Percentiles rank a stretch among this genome's conserved stretches.
phyloP scores from a whole-genome alignment of 331 rosid genomes.

The Acacia pycnantha region DNA sequence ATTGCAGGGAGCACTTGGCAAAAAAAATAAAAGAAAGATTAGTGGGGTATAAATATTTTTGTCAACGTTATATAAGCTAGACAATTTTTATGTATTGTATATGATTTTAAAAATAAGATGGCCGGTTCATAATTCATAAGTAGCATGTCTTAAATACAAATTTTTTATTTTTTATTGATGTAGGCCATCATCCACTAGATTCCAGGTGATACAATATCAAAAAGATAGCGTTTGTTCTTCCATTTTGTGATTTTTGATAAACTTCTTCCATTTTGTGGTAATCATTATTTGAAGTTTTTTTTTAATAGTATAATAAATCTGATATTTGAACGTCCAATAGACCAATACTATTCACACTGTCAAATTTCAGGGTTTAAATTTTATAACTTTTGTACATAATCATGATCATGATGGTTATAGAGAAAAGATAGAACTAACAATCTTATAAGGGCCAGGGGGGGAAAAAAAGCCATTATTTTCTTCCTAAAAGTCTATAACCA shows the following conservation, averaged over 20 bases:
- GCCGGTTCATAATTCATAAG: not conserved
- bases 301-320: not conserved
- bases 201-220: not conserved
- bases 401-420: not conserved
- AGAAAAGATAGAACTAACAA: not conserved
- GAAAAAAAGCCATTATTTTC: not conserved
- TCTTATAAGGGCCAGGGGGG: not conserved
- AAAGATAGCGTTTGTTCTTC: not conserved
- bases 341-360: not conserved
- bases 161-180: not conserved
- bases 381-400: not conserved
- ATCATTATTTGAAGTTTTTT: not conserved
- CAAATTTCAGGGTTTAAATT: not conserved
- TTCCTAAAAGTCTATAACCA: not conserved
- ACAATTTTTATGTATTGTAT: not conserved
- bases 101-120: not conserved
- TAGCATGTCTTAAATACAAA: not conserved
- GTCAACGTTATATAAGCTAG: not conserved
- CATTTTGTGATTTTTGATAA: not conserved
- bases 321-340: not conserved
- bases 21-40: not conserved
- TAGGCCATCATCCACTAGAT: conserved; percentile 1
- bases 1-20: conserved; percentile 33
- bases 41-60: conserved; percentile 1
- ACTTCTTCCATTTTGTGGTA: not conserved